Conservation (phyloP, 345 rosid species). For the Eucalyptus erythrocorys region DNA sequence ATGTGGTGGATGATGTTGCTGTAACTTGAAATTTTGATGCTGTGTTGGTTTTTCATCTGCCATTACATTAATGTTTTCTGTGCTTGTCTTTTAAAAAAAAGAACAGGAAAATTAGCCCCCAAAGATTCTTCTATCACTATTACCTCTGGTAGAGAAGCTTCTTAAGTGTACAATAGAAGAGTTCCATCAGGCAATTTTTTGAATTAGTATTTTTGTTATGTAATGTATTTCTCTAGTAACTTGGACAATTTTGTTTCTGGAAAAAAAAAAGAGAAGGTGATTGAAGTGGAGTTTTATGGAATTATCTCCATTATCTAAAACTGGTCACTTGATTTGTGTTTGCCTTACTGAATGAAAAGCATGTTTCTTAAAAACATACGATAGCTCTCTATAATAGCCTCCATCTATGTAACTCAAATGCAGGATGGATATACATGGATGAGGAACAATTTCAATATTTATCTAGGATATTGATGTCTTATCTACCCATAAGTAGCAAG, state of each 20-base stretch:
- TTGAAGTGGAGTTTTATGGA: not conserved
- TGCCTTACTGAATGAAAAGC: not conserved
- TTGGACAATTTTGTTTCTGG: not conserved
- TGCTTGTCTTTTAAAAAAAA: not conserved
- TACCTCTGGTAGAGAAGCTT: not conserved
- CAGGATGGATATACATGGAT: conserved; percentile 85
- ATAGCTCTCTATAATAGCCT: not conserved
- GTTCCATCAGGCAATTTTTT: not conserved
- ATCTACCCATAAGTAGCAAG: conserved; percentile 9
- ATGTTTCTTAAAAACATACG: not conserved
- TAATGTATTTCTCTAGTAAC: not conserved
- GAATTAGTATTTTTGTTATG: not conserved
- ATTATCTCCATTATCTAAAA: not conserved
- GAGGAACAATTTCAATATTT: conserved; percentile 75
- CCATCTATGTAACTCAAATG: not conserved
- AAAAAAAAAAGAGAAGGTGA: not conserved
- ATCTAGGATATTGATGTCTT: conserved; percentile 44
- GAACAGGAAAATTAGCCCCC: not conserved
- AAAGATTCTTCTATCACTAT: not conserved
- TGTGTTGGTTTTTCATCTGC: not conserved
- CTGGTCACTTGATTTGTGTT: not conserved
- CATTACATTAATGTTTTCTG: not conserved
- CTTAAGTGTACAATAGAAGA: not conserved
- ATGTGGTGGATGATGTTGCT: not conserved
- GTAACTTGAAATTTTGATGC: not conserved